These are phyloP conservation scores for Triticum turgidum DNA, from an alignment of 176 grass and related monocot genomes.

Conservation along the genomic window DNA sequence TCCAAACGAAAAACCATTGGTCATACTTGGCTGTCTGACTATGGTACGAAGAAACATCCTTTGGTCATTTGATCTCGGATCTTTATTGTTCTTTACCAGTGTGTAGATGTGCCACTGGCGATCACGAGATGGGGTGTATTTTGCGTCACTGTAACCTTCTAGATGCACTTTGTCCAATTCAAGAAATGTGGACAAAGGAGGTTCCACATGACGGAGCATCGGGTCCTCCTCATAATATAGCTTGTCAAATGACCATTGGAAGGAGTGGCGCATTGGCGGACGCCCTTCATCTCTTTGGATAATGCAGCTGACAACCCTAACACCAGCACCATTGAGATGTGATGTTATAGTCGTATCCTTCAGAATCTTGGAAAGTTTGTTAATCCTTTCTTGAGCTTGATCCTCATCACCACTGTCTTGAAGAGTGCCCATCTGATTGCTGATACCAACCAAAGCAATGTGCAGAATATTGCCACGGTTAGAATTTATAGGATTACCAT, in stretches of 20 bases:
- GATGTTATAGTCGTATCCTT: constrained; percentile 70
- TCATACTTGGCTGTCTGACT: constrained; percentile 72
- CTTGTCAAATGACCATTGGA: constrained; percentile 84
- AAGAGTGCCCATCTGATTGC: constrained; percentile 94
- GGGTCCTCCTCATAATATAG: constrained; percentile 93
- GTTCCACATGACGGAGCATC: constrained; percentile 92
- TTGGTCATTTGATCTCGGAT: constrained; percentile 54
- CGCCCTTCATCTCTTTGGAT: constrained; percentile 99
- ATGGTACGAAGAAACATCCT: constrained; percentile 95
- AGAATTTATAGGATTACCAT: constrained; percentile 38
- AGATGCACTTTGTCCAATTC: constrained; percentile 92
- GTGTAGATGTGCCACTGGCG: constrained; percentile 98
- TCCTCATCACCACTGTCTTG: constrained; percentile 99
- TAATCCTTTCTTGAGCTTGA: constrained; percentile 95
- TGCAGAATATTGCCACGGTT: constrained; percentile 81
- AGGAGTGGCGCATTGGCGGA: constrained; percentile 91
- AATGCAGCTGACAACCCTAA: constrained; percentile 88
- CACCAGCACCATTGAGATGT: constrained; percentile 66
- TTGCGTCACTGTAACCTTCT: constrained; percentile 75
- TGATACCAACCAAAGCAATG: constrained; percentile 97
- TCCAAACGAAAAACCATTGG: constrained; percentile 63
- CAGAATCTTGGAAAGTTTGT: constrained; percentile 92
- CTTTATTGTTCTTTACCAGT: constrained; percentile 55
- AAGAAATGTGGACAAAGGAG: constrained; percentile 90
- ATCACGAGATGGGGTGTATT: constrained; percentile 94